Conservation (phyloP, 2,329 filamentous ascomycete species). For the Zymoseptoria brevis region DNA sequence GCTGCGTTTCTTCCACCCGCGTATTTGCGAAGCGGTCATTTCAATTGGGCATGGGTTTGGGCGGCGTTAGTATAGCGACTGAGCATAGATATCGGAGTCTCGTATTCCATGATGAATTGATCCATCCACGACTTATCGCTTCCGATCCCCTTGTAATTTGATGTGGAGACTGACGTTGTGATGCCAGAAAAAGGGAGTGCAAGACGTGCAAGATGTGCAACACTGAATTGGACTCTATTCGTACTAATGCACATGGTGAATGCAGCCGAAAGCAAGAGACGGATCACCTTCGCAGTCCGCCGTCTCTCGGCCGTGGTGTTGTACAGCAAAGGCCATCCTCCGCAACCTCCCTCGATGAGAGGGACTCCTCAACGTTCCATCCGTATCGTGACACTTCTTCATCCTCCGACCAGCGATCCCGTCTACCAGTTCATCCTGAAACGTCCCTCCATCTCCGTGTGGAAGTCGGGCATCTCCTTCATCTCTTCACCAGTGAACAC, state of each 20-base stretch:
- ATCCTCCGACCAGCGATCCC: slow-evolving; percentile 2
- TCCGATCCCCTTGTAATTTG: no score
- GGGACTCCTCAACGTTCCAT: neutral
- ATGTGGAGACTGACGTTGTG: no score
- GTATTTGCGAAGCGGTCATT: no score
- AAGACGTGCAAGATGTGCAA: no score
- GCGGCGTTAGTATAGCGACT: no score
- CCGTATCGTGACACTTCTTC: neutral
- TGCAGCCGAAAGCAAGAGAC: neutral
- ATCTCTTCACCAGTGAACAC: slow-evolving; percentile 71
- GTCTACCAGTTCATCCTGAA: slow-evolving; percentile 62
- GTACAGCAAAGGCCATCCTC: slow-evolving; percentile 12
- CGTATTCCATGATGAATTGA: no score
- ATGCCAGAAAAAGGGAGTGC: no score
- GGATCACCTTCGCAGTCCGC: neutral
- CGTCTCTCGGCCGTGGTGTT: slow-evolving; percentile 1
- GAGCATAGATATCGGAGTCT: no score
- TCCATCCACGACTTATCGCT: no score
- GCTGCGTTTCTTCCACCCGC: no score
- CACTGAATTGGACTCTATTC: neutral
- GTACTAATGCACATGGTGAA: slow-evolving; percentile 9
- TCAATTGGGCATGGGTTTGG: no score
- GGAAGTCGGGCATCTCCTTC: slow-evolving; percentile 60
- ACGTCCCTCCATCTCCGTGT: slow-evolving; percentile 90
- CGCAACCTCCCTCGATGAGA: neutral